Conservation (phyloP, 495 filamentous ascomycete genomes). For the Trichoderma asperelloides region DNA sequence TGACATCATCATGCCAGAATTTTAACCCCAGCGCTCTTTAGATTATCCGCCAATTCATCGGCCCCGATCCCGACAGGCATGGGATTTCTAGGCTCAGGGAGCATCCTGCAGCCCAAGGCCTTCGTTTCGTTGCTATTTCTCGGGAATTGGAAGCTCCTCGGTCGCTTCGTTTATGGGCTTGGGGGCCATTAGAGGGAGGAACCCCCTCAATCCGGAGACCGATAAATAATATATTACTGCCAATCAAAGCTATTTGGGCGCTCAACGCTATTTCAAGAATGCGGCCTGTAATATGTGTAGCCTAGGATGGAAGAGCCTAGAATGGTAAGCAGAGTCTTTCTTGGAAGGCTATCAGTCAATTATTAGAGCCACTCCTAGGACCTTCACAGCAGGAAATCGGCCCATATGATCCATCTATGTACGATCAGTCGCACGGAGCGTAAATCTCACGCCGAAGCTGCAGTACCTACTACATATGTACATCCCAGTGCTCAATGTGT, state of each 20-base stretch:
- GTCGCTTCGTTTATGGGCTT: not conserved
- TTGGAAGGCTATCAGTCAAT: not conserved
- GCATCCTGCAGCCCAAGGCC: not conserved
- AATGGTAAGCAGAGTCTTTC: slow-evolving; percentile 5
- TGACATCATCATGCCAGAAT: slow-evolving; percentile 3
- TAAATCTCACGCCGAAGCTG: slow-evolving; percentile 5
- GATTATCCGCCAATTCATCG: not conserved
- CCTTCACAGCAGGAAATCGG: slow-evolving; percentile 2
- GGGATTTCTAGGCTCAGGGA: not conserved
- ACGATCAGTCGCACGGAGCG: slow-evolving; percentile 6
- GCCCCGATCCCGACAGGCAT: not conserved
- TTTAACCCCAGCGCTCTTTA: not conserved
- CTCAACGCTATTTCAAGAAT: not conserved
- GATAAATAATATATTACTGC: not conserved
- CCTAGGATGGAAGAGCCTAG: not conserved
- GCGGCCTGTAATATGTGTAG: not conserved
- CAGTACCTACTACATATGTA: not conserved
- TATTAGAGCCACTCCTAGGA: not conserved
- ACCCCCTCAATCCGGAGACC: not conserved
- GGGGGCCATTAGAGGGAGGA: not conserved
- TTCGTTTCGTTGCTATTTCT: not conserved
- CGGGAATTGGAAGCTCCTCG: not conserved
- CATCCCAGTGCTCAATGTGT: not conserved
- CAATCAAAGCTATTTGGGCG: not conserved
- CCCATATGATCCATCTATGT: slow-evolving; percentile 7